Base-by-base conservation (phyloP, 1,139 yeast genomes). In the Taphrina confusa region DNA sequence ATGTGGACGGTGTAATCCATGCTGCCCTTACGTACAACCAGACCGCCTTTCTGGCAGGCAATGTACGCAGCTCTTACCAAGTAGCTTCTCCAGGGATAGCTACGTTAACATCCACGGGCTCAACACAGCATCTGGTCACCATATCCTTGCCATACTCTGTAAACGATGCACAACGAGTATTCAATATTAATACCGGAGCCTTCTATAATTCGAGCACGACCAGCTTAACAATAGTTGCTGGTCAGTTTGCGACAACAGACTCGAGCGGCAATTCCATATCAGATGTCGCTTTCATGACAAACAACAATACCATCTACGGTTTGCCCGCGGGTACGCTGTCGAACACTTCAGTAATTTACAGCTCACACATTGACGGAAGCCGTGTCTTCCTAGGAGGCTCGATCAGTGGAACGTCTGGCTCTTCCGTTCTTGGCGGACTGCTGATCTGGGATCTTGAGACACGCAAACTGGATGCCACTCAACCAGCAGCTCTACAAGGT, bases 381-480 rank as follows among this genome's bases (percentile, higher is more conserved):
- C 23, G 42, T n/a, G 39, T 84, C 31, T 76, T 79, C 61, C 74
- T 82, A 59, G 86, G 86, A 3, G 78, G 80, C 34, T 74, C 77
- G 62, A 82, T 86, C 1, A 66, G 78, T 1, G 80, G 79, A 1
- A 69, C 71, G 1, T 66, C 73, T 5, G 63, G 67, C 16, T 67
- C 66, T 5, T 57, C 61, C n/a, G 57, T 55, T 1, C 63, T 70
- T 11, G 66, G 66, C 12, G 86, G 87, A 16, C 69, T 84, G 6
- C 68, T 81, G 12, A 75, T 82, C 45, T 83, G 81, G 68, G 79
- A 82, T 65, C 71, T 84, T 66, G 65, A 70, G 25, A 73, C 74
- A 44, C 70, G 74, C 46, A 68, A 75, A 0, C 73, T 80, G 51
- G 67, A 79, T 1, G 64, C 70, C 8, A 70, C 73, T 4, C 87